Evolutionary conservation across 1,284 basidiomycete genomes (phyloP).

Genomic region (Moesziomyces antarcticus): DNA sequence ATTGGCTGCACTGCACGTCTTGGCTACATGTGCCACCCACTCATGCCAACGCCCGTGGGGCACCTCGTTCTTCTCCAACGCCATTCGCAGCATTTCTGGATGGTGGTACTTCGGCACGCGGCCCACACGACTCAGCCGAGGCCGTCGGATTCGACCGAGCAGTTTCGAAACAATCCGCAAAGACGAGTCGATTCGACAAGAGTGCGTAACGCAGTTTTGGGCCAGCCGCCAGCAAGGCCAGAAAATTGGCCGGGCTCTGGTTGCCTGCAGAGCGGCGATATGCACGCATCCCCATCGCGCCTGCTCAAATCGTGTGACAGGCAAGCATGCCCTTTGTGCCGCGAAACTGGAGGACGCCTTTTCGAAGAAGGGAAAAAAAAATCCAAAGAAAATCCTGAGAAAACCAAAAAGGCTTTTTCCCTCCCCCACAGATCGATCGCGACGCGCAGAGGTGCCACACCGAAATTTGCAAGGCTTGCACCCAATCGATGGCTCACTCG

Average conservation of each 20-base stretch:
- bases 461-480: too few relatives aligned
- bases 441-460: not conserved
- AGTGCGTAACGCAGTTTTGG: not conserved
- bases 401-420: too few relatives aligned
- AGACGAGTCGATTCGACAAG: too few relatives aligned
- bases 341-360: too few relatives aligned
- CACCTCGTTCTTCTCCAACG: not conserved
- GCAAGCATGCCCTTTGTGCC: not conserved
- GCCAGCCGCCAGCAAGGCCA: not conserved
- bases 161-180: not conserved
- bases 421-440: not conserved
- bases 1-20: not conserved
- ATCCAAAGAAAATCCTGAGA: too few relatives aligned
- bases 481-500: not conserved
- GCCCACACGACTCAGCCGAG: not conserved
- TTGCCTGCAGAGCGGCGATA: not conserved
- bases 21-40: not conserved
- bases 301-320: not conserved
- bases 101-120: not conserved
- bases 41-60: not conserved
- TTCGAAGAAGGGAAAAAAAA: too few relatives aligned
- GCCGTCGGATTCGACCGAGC: not conserved
- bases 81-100: not conserved
- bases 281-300: not conserved
- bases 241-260: not conserved